Base-by-base conservation (phyloP, 176 grass and related monocot genomes). In the Hyparrhenia diplandra region DNA sequence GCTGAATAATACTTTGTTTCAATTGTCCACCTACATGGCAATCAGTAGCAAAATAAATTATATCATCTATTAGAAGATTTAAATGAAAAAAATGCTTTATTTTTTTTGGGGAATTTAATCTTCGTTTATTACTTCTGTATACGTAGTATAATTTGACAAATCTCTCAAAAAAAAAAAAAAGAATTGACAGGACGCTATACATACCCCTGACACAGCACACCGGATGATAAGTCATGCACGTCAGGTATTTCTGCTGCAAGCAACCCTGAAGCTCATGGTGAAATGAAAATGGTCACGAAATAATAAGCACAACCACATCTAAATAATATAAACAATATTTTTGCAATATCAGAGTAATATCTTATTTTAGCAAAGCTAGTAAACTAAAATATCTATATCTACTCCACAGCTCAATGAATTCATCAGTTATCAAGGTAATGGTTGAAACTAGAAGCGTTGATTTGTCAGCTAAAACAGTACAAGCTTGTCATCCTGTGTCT, bases 1-100 rank as follows among this genome's bases (percentile, higher is more conserved):
- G 92, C 92, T 31, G 92, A 86, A 72, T 95, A 99, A 80, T 99
- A 99, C 86, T 95, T 99, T 31, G 88, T 98, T 47, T 95, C 86
- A 74, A 99, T 93, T 68, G 82, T 88, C 96, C 96, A 99, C 64
- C 96, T 99, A 84, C 67, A 75, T 76, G 86, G 1, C 59, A 80
- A 79, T 76, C 49, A 65, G 75, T 10, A 84, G 54, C n/a, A 79
- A 39, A 73, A 58, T 10, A 67, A 35, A 83, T 21, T 62, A 12
- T 67, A 40, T 75, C 9, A 61, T 24, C 20, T 29, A 61, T 64
- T 17, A 80, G 55, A 6, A 47, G 28, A 57, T 18, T 71, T 71
- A 68, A 61, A 23, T 51, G 13, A 59, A 58, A 58, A 69, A 8
- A 49, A 47, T 45, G 30, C 5, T 28, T 6, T 41, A 9, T 25